Base-by-base conservation (phyloP, 2,329 filamentous ascomycete genomes). In the Penicillium sp. region DNA sequence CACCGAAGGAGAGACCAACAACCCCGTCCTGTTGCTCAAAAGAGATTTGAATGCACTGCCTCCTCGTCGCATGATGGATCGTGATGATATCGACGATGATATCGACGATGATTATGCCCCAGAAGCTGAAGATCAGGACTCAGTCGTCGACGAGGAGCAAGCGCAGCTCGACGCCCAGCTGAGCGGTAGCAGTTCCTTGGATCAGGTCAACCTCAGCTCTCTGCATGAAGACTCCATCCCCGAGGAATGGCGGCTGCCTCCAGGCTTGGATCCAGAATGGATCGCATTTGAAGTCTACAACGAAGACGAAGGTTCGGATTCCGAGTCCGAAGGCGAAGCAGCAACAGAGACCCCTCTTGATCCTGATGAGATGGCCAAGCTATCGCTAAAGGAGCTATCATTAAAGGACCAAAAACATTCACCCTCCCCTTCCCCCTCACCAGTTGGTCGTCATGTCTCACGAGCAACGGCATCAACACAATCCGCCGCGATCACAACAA, bases 251-350 rank as follows among this genome's bases (percentile, higher is more conserved):
- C 79, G 80, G 11, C 78, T 96, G 2, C 91, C 92, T 0, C 81
- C 82, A 1, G 89, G 92, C 60, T 80, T 96, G 0, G 93, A 96
- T 66, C 87, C 89, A 0, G 93, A 96, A 74, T 97, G 93, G 93
- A 85, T 96, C 64, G 93, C 93, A 0, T 86, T 97, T 16, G 92
- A 96, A 71, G 90, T 96, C 1, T 95, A 89, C 70, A 84, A 85
- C 16, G 87, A 91, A 67, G 79, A 82, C 31, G 82, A 86, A 3
- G 79, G 82, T 1, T 84, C 84, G 0, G 83, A 85, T 41, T 82
- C 82, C 0, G 83, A 85, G 40, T 77, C 76, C 16, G 77, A 82
- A 37, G 72, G 70, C 40, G 78, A 78, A 14, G 52, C 66, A 60
- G 31, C 59, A 59, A 31, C 61, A 46, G 59, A 66, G 37, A 39